These are phyloP conservation scores for Trematosphaeria pertusa DNA, from an alignment of 2,329 filamentous ascomycete species.

Conservation along the genomic window DNA sequence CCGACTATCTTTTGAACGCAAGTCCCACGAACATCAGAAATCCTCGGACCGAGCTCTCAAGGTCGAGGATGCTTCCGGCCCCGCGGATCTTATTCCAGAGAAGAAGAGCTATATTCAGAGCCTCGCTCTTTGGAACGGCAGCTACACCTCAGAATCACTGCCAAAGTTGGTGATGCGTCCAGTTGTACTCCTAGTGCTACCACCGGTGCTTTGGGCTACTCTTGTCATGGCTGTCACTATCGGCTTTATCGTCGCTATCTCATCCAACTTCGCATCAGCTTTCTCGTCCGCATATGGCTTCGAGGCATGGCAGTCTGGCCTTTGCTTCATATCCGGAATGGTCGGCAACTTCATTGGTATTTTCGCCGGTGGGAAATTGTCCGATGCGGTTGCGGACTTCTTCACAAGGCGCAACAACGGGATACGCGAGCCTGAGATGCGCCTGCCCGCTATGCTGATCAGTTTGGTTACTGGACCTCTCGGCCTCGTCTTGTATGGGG, in stretches of 20 bases:
- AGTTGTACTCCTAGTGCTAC: conserved; percentile 58
- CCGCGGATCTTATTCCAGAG: no score
- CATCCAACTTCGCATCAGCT: conserved; percentile 38
- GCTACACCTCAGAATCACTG: no score
- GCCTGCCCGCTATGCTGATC: conserved; percentile 40
- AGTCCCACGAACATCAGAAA: no score
- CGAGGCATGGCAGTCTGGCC: conserved; percentile 49
- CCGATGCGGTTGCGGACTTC: conserved; percentile 40
- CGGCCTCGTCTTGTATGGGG: conserved; percentile 39
- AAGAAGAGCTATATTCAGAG: no score
- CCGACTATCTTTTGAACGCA: no score
- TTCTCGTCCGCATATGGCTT: conserved; percentile 36
- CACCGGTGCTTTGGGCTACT: conserved; percentile 63
- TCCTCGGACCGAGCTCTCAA: no score
- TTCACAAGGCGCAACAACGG: conserved; percentile 34
- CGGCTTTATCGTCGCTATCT: conserved; percentile 57
- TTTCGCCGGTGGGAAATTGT: conserved; percentile 56
- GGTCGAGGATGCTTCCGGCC: no score
- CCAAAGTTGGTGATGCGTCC: conserved; percentile 59
- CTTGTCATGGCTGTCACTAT: conserved; percentile 63
- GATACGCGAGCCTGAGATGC: conserved; percentile 46
- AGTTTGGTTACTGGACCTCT: conserved; percentile 33
- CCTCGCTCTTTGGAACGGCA: no score
- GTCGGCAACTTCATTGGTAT: conserved; percentile 59
- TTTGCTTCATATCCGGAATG: conserved; percentile 59